Evolutionary conservation across 352 stramenopile genomes (phyloP), one percentile per base, ranked within the genome.

Genomic region (Pythium insidiosum): DNA sequence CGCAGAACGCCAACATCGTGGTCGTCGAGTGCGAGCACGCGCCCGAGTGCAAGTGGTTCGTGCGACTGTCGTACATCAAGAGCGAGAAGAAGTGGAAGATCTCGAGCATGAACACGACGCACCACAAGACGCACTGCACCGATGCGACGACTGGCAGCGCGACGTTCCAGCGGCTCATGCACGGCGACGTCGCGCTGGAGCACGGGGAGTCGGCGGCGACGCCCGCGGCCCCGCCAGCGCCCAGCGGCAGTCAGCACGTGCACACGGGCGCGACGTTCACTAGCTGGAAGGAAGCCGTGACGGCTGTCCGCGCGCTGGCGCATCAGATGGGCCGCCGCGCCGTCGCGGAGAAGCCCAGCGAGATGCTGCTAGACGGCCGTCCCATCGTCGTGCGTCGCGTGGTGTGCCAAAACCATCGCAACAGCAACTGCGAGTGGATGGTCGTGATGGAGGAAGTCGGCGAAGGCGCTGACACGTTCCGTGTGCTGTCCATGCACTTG

Each of bases 31-130:
- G 74, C 44, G 67, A 73, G 43, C 69, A 71, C 46, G 69, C 74
- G 24, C 74, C 74, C 6, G 49, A 58, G 39, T 87, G 74, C 65
- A 87, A 83, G 51, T 87, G 74, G 74, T 87, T 84, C 38, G 74
- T 87, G 59, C 66, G 67, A 4, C 50, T 87, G 35, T 61, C 58
- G 35, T 79, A 73, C 43, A 54, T 73, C 41, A 83, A 81, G 56
- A 73, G 60, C 39, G 74, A 84, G 36, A 69, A 73, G 35, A 68
- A 75, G 41, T 87, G 74, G 74, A 83, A 81, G 47, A 76, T 87
- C 39, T 84, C 74, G 11, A 84, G 69, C 36, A 77, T 83, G 66
- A 84, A 71, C 55, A 62, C 62, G 40, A 47, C 63, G 31, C 74
- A 87, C 46, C 69, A 84, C 50, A 76, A 71, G 53, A 76, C 46